Evolutionary conservation across 768 basidiomycete genomes (phyloP).

Genomic region (Calocybe indica): DNA sequence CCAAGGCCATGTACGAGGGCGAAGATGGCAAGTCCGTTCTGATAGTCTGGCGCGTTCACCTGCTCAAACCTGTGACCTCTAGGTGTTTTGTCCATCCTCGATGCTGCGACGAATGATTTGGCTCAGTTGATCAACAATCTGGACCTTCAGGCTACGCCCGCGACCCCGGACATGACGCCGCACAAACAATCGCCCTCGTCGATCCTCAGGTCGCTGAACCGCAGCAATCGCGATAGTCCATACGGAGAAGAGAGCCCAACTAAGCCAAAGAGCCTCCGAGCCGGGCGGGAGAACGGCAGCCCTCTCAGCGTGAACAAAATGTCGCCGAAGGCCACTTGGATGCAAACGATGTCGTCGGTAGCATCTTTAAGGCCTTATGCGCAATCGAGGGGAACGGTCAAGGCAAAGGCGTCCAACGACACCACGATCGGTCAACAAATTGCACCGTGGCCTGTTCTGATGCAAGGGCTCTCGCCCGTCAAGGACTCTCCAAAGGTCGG

Average conservation of each 20-base stretch:
- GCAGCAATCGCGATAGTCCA: slow-evolving; percentile 11
- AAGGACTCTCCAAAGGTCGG: too few relatives aligned
- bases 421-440: too few relatives aligned
- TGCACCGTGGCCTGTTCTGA: too few relatives aligned
- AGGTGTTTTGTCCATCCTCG: slow-evolving; percentile 66
- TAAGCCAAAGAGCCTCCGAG: not conserved
- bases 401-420: too few relatives aligned
- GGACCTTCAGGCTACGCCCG: slow-evolving; percentile 76
- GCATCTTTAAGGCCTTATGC: too few relatives aligned
- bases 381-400: not conserved
- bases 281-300: too few relatives aligned
- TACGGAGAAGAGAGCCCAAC: slow-evolving; percentile 19
- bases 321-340: too few relatives aligned
- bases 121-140: slow-evolving; percentile 74
- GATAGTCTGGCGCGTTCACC: slow-evolving; percentile 2
- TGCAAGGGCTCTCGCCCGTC: too few relatives aligned
- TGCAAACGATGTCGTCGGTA: too few relatives aligned
- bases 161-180: slow-evolving; percentile 43
- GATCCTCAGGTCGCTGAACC: slow-evolving; percentile 7
- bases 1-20: slow-evolving; percentile 44
- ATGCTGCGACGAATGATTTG: slow-evolving; percentile 76
- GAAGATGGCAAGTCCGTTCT: slow-evolving; percentile 39
- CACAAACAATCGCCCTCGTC: slow-evolving; percentile 28
- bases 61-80: slow-evolving; percentile 2
- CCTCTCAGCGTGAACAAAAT: too few relatives aligned